Percentiles rank a stretch among this genome's conserved stretches.
Conservation (phyloP, 768 basidiomycete genomes). For the Aureoboletus auriporus region DNA sequence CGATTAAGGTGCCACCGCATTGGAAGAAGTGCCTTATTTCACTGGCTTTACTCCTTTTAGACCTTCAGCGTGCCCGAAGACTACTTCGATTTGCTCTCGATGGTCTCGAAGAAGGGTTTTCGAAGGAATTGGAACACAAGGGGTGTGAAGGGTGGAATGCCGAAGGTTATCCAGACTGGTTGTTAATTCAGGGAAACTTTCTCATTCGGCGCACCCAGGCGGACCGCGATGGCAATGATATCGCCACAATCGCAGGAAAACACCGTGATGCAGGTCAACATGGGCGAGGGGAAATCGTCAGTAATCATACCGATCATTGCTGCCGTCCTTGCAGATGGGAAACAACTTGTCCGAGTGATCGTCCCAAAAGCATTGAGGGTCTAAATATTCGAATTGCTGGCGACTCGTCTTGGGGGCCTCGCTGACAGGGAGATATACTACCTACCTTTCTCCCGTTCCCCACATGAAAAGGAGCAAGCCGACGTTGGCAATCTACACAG, state of each 20-base stretch:
- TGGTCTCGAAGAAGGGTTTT: background rate
- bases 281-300: background rate
- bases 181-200: conserved; percentile 17
- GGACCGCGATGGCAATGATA: background rate
- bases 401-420: conserved; percentile 38
- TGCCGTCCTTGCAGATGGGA: background rate
- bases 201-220: conserved; percentile 28
- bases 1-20: background rate
- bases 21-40: background rate
- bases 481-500: conserved; percentile 12
- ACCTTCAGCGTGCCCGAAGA: conserved; percentile 27
- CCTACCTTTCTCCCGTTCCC: conserved; percentile 4
- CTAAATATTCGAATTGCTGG: background rate
- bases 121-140: background rate
- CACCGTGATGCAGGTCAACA: background rate
- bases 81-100: too few species aligned
- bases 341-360: conserved; percentile 7
- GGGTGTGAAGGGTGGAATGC: background rate
- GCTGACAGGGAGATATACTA: background rate
- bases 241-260: background rate
- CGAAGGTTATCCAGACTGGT: background rate
- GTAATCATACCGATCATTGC: background rate
- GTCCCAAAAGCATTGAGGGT: background rate
- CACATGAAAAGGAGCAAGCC: conserved; percentile 7
- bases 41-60: background rate